A percentile compares a stretch with the other conserved stretches of the same genome.
Evolutionary conservation across 2,329 filamentous ascomycete genomes (phyloP).

Genomic region (Aspergillus persii): DNA sequence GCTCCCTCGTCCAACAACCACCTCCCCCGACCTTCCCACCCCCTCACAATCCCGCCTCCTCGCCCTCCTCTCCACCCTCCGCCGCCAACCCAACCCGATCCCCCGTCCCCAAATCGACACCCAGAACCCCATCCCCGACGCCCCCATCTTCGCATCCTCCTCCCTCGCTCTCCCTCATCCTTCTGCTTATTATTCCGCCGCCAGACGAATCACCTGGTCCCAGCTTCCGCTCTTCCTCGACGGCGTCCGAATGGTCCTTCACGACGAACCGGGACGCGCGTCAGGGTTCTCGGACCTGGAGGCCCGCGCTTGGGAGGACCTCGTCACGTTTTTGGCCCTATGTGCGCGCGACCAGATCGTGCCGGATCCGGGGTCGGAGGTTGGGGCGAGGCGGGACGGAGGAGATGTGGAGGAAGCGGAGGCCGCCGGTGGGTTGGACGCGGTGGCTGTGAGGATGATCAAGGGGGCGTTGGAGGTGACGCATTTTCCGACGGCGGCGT

Average conservation of each 20-base stretch:
- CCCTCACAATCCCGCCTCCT: slow-evolving; percentile 6
- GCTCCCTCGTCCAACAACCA: not conserved
- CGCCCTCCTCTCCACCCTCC: slow-evolving; percentile 5
- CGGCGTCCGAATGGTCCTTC: not conserved
- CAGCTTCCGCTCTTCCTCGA: slow-evolving; percentile 4
- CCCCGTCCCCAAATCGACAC: not conserved
- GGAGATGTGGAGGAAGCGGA: not conserved
- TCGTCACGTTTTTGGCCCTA: slow-evolving; percentile 12
- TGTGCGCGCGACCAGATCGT: slow-evolving; percentile 3
- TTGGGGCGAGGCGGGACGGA: too few species aligned
- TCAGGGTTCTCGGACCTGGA: slow-evolving; percentile 1
- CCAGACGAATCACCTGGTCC: not conserved
- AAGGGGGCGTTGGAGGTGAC: slow-evolving; percentile 10
- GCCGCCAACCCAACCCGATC: slow-evolving; percentile 1
- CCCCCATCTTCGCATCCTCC: not conserved
- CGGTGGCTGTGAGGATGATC: slow-evolving; percentile 1
- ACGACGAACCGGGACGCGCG: slow-evolving; percentile 7
- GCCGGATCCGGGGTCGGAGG: not conserved
- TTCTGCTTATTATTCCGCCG: too few species aligned
- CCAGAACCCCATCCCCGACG: not conserved
- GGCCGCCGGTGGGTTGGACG: not conserved
- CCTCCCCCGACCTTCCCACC: not conserved
- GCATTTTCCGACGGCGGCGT: not conserved
- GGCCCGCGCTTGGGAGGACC: slow-evolving; percentile 6
- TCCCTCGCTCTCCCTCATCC: not conserved